These are phyloP conservation scores for Xylaria sp. DNA, from an alignment of 2,329 filamentous ascomycete species.

Conservation along the genomic window DNA sequence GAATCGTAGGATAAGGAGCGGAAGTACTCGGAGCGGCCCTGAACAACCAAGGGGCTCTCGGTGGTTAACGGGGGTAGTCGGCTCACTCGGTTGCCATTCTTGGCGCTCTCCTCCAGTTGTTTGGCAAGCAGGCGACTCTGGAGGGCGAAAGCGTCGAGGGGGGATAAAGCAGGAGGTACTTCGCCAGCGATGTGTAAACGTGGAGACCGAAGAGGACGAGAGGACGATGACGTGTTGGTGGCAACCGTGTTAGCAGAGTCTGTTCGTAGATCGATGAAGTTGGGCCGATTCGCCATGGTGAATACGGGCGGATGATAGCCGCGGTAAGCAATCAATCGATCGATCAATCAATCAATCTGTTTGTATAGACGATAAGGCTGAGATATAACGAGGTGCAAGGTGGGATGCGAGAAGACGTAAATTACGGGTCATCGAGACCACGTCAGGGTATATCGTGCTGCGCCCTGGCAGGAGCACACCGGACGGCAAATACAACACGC, in stretches of 20 bases:
- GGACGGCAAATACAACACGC: conserved; percentile 19
- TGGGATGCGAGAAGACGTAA: conserved; percentile 15
- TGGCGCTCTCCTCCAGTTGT: conserved; percentile 83
- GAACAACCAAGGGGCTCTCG: conserved; percentile 80
- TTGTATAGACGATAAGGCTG: not conserved
- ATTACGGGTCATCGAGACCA: conserved; percentile 31
- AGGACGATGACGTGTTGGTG: conserved; percentile 51
- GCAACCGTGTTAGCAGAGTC: conserved; percentile 63
- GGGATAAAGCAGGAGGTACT: conserved; percentile 88
- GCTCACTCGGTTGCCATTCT: conserved; percentile 82
- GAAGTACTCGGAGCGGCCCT: conserved; percentile 83
- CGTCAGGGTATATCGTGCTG: conserved; percentile 21
- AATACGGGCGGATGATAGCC: not conserved
- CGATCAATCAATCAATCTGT: conserved; percentile 11
- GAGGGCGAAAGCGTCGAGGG: conserved; percentile 92
- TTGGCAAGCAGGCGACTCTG: conserved; percentile 89
- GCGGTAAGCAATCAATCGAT: conserved; percentile 15
- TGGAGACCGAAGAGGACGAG: conserved; percentile 74
- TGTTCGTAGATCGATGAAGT: conserved; percentile 69
- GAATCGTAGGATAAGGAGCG: conserved; percentile 76
- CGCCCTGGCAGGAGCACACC: conserved; percentile 15
- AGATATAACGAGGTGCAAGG: conserved; percentile 4
- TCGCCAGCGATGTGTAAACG: conserved; percentile 82
- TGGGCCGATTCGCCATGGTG: conserved; percentile 67
- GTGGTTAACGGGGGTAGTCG: conserved; percentile 85